phyloP scores from a whole-genome alignment of 2,329 filamentous ascomycete genomes.

The Ophidiomyces ophidiicola region DNA sequence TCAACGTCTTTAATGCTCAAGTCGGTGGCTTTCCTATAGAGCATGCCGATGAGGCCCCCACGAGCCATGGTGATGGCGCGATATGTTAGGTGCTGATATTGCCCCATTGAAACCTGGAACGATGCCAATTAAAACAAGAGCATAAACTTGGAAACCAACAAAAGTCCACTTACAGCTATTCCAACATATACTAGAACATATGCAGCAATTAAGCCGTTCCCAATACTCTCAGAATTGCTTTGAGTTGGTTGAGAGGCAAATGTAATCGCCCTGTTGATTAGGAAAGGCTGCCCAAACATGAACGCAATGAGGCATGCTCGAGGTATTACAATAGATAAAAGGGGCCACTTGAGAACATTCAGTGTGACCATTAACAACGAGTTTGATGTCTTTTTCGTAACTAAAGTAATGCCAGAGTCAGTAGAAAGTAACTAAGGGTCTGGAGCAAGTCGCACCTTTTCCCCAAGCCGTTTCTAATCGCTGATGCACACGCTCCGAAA shows the following conservation, averaged over 20 bases:
- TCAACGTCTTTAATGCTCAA: constrained; percentile 26
- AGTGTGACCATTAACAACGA: constrained; percentile 24
- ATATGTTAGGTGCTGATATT: constrained; percentile 34
- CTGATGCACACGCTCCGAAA: constrained; percentile 31
- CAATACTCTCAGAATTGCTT: constrained; percentile 23
- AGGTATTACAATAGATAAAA: constrained; percentile 25
- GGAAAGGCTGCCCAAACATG: constrained; percentile 29
- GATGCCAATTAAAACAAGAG: background rate
- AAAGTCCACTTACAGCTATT: constrained; percentile 26
- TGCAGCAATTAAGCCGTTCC: constrained; percentile 35
- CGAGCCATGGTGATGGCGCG: constrained; percentile 35
- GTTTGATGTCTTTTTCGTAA: constrained; percentile 19
- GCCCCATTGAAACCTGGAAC: constrained; percentile 28
- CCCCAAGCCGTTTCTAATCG: constrained; percentile 31
- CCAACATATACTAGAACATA: constrained; percentile 34
- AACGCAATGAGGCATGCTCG: constrained; percentile 27
- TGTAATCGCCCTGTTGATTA: constrained; percentile 28
- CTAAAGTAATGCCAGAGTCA: constrained; percentile 19
- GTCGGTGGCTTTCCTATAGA: constrained; percentile 37
- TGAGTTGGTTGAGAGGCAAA: constrained; percentile 24
- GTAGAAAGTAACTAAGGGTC: background rate
- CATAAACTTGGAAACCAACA: background rate
- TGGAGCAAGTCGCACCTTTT: constrained; percentile 23
- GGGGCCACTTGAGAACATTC: constrained; percentile 24
- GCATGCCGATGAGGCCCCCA: constrained; percentile 36